Conservation (phyloP, 345 rosid genomes). For the Syzygium grande region DNA sequence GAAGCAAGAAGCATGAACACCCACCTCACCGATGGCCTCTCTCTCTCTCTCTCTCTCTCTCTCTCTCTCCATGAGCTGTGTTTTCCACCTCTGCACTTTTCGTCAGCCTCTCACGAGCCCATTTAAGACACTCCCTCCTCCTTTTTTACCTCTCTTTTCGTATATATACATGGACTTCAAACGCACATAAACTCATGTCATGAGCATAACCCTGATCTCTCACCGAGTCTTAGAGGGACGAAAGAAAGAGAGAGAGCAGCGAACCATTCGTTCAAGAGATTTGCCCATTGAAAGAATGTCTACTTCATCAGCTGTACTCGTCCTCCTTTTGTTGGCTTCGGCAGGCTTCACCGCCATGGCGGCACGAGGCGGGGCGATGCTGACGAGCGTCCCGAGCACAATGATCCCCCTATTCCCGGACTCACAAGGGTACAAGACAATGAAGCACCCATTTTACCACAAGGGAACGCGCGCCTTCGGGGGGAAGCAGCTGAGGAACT, state of each 20-base stretch:
- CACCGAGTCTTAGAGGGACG: background rate
- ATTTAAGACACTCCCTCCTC: constrained; percentile 26
- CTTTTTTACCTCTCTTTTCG: background rate
- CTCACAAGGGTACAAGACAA: constrained; percentile 18
- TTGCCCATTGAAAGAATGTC: background rate
- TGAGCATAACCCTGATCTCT: background rate
- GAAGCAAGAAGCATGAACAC: background rate
- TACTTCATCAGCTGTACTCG: constrained; percentile 2
- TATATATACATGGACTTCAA: background rate
- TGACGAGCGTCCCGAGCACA: constrained; percentile 65
- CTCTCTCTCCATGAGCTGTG: constrained; percentile 7
- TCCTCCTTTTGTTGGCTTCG: constrained; percentile 2
- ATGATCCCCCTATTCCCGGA: constrained; percentile 27
- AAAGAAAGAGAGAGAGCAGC: background rate
- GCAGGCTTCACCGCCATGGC: background rate
- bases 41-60: background rate
- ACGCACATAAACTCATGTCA: background rate
- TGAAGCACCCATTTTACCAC: constrained; percentile 29
- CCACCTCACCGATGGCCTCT: constrained; percentile 20
- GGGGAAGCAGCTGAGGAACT: constrained; percentile 39
- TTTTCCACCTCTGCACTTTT: background rate
- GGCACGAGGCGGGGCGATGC: constrained; percentile 29
- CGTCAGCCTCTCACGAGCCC: constrained; percentile 54
- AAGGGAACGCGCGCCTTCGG: constrained; percentile 17
- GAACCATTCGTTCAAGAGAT: background rate